phyloP scores from a whole-genome alignment of 1,284 basidiomycete species.

The Ceratobasidium theobromae region DNA sequence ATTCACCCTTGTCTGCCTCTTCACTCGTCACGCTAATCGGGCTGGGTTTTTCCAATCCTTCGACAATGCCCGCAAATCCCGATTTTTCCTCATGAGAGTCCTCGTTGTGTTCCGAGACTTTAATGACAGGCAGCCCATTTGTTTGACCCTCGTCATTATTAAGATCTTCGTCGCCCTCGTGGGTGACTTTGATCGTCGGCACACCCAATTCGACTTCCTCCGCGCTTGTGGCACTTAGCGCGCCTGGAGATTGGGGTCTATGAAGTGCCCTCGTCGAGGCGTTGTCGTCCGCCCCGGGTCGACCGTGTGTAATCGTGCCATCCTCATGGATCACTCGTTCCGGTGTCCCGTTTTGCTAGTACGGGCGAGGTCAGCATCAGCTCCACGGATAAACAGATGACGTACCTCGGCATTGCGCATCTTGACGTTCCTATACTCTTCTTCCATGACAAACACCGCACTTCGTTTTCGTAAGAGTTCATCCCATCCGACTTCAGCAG shows the following conservation, averaged over 20 bases:
- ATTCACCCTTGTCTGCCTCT: conserved; percentile 39
- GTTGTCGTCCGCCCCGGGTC: conserved; percentile 63
- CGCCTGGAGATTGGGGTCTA: neutral
- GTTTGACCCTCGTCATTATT: no score
- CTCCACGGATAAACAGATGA: neutral
- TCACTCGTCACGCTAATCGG: conserved; percentile 56
- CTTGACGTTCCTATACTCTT: conserved; percentile 74
- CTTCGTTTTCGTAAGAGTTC: conserved; percentile 94
- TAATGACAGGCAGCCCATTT: conserved; percentile 75
- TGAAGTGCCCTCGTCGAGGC: conserved; percentile 62
- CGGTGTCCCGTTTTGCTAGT: neutral
- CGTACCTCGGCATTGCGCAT: conserved; percentile 42
- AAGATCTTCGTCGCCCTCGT: conserved; percentile 37
- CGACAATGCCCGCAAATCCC: conserved; percentile 37
- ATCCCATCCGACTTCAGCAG: conserved; percentile 96
- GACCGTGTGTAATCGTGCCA: conserved; percentile 46
- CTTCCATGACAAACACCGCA: conserved; percentile 98
- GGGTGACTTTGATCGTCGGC: conserved; percentile 39
- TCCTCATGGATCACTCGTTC: conserved; percentile 57
- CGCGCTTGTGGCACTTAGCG: conserved; percentile 8
- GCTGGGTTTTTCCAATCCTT: conserved; percentile 58
- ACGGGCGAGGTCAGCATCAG: neutral
- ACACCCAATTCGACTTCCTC: conserved; percentile 33
- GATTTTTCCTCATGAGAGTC: conserved; percentile 42
- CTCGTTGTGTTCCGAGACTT: conserved; percentile 65